Evolutionary conservation across 108 stramenopile genomes (phyloP).

Genomic region (Cyclostephanos tholiformis): DNA sequence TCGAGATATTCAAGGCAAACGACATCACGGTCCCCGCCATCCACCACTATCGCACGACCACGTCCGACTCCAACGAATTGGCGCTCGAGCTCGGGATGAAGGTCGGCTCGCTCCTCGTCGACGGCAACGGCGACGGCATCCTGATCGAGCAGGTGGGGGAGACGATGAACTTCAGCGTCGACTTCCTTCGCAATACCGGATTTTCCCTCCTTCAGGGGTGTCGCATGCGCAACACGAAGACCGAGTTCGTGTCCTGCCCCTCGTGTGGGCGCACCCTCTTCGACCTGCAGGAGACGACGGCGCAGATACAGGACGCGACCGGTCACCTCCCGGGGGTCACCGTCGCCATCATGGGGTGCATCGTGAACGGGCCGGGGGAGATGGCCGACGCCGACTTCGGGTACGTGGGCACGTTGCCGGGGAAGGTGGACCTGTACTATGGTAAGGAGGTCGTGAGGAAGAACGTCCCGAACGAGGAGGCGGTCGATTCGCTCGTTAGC

Average conservation of each 20-base stretch:
- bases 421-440: constrained; percentile 27
- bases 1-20: constrained; percentile 85
- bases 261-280: constrained; percentile 97
- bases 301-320: constrained; percentile 86
- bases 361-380: constrained; percentile 97
- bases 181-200: constrained; percentile 82
- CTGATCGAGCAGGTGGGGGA: constrained; percentile 84
- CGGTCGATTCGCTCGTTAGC: constrained; percentile 88
- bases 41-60: constrained; percentile 80
- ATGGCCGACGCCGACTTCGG: constrained; percentile 99
- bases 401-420: constrained; percentile 95
- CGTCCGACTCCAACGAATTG: constrained; percentile 81
- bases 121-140: constrained; percentile 94
- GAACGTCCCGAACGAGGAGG: constrained; percentile 97
- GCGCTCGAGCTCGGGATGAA: constrained; percentile 85
- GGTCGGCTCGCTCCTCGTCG: constrained; percentile 85
- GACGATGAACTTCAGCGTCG: constrained; percentile 66
- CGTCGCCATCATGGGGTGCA: constrained; percentile 99
- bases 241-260: constrained; percentile 98
- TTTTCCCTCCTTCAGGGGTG: constrained; percentile 93
- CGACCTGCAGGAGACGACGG: constrained; percentile 96
- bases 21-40: constrained; percentile 81
- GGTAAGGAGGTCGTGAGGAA: constrained; percentile 96
- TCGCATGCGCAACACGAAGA: constrained; percentile 97
- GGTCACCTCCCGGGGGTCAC: constrained; percentile 97